Base-by-base conservation (phyloP, 495 filamentous ascomycete species). In the Cercophora newfieldiana region DNA sequence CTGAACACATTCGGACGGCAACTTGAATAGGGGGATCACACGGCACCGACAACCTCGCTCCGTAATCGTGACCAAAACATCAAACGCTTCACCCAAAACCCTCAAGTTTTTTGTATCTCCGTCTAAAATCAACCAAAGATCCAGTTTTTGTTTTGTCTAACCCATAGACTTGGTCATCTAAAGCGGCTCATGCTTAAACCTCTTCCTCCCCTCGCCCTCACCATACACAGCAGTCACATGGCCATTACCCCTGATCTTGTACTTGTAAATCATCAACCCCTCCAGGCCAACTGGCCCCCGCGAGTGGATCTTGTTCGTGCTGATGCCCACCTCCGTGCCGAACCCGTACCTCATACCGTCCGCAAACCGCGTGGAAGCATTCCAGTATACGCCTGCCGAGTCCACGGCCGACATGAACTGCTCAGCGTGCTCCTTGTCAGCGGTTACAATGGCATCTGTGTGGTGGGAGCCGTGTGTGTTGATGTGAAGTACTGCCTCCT, bases 311-410 rank as follows among this genome's bases (percentile, higher is more conserved):
- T 98, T 99, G 79, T 98, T 99, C 51, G 95, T 99, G 78, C 91
- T 96, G 75, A 99, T 97, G 47, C 95, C 95, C 1, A 99, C 95
- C 77, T 99, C 95, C 0, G 95, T 97, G 31, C 95, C 95, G 79
- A 99, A 98, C 2, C 95, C 95, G 76, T 92, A 99, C 29, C 95
- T 85, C 89, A 96, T 97, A 2, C 95, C 95, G 73, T 99, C 95
- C 3, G 94, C 93, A 77, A 99, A 95, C 22, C 95, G 85, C 12
- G 92, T 95, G 19, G 92, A 96, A 19, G 93, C 90, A 74, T 99
- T 99, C 93, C 93, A 97, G 82, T 93, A 99, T 14, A 96, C 93
- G 50, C 94, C 94, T 0, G 93, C 89, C 33, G 92, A 93, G 80
- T 98, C 95, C 31, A 98, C 85, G 63, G 87, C 83, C 10, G 83